Evolutionary conservation across 108 stramenopile genomes (phyloP).

Genomic region (Discostella stelligeroides): DNA sequence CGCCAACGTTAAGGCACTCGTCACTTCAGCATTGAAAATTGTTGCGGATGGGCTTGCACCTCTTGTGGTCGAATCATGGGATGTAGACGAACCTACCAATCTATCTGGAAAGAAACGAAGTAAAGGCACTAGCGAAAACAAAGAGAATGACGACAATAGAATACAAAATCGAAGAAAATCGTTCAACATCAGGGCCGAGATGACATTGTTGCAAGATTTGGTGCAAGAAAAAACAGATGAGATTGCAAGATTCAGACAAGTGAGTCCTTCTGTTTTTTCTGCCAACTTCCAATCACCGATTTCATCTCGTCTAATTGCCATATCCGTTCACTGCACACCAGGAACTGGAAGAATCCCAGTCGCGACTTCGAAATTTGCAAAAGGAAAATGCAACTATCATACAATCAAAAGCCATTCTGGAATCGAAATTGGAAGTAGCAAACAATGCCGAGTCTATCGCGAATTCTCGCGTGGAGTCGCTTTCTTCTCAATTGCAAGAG

Average conservation of each 20-base stretch:
- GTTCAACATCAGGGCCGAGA: slow-evolving; percentile 18
- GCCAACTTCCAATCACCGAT: not conserved
- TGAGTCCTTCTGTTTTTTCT: slow-evolving; percentile 1
- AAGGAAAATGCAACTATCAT: slow-evolving; percentile 1
- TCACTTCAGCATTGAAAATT: slow-evolving; percentile 12
- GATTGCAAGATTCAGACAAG: slow-evolving; percentile 7
- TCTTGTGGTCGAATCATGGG: slow-evolving; percentile 13
- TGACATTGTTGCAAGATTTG: slow-evolving; percentile 11
- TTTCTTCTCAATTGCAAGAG: slow-evolving; percentile 8
- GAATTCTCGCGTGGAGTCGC: not conserved
- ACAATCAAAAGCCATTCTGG: slow-evolving; percentile 13
- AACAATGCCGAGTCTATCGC: not conserved
- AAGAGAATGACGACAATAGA: not conserved
- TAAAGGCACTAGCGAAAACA: not conserved
- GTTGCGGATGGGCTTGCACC: slow-evolving; percentile 7
- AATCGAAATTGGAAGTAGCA: slow-evolving; percentile 11
- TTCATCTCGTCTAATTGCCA: not conserved
- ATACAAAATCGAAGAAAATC: slow-evolving; percentile 16
- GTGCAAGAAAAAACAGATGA: slow-evolving; percentile 17
- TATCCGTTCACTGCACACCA: not conserved
- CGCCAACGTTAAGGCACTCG: slow-evolving; percentile 6
- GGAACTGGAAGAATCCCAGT: slow-evolving; percentile 24
- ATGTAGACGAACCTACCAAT: not conserved
- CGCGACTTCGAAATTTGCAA: not conserved
- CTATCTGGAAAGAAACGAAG: slow-evolving; percentile 9